phyloP scores from a whole-genome alignment of 345 rosid species.

The Boechera divaricarpa region DNA sequence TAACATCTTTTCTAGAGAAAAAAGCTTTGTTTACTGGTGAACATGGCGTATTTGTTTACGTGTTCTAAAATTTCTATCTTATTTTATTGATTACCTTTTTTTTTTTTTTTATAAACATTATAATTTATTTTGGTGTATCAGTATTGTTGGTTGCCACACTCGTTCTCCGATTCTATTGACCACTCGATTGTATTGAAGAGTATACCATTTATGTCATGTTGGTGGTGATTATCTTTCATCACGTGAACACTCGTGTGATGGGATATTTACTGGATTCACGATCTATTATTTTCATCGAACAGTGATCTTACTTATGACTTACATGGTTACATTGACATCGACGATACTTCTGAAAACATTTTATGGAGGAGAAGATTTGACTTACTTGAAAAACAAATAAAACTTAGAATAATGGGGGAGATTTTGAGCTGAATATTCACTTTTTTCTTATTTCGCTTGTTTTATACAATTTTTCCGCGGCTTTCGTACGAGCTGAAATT shows the following conservation, averaged over 20 bases:
- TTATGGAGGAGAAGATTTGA: neutral
- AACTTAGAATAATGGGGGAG: neutral
- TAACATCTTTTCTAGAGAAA: no score
- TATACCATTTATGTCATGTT: neutral
- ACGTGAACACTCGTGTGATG: neutral
- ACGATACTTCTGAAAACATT: neutral
- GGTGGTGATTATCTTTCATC: neutral
- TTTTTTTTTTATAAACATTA: no score
- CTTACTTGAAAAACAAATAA: neutral
- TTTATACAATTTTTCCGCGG: neutral
- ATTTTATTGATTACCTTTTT: neutral
- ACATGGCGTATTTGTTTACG: no score
- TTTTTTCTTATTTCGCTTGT: neutral
- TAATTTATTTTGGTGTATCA: no score
- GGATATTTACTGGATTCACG: constrained; percentile 2
- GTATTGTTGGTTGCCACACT: neutral
- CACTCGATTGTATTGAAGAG: no score
- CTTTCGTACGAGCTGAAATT: no score
- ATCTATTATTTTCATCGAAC: neutral
- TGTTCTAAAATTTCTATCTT: neutral
- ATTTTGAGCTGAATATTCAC: neutral
- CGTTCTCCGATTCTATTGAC: neutral
- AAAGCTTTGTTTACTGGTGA: no score
- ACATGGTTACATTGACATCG: neutral
- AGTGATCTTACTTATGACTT: neutral